Evolutionary conservation across 2,329 filamentous ascomycete species (phyloP), one percentile per base, ranked within the genome.

Genomic region (Nothophoma quercina): DNA sequence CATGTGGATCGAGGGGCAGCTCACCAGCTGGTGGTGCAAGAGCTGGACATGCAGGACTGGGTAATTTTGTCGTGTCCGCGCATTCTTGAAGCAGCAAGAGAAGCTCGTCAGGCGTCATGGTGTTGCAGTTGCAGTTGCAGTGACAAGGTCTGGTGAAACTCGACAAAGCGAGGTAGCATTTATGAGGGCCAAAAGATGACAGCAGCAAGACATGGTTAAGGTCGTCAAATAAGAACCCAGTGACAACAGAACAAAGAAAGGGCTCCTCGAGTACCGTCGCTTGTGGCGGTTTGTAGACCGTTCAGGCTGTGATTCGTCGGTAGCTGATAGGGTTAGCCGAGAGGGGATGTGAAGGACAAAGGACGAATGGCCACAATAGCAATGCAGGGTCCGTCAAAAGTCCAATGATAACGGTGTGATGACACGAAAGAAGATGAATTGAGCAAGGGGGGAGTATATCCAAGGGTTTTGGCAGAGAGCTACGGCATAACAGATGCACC

Each of bases 1-100:
- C 44, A 21, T 58, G 16, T 6, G 51, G 54, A 32, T 58, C 38
- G n/a, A 60, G 25, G 16, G 57, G 45, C 9, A 50, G 29, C n/a
- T 55, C 18, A 30, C 55, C 55, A 3, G 32, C 18, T 25, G 55
- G 57, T 7, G 54, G 51, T n/a, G 34, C 16, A n/a, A 55, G 30
- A 23, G 41, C 54, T 18, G 57, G 57, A 35, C 57, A 60, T 21
- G 36, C 41, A 2, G 32, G 35, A 15, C 46, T 35, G 7, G 30
- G 1, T 2, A 10, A 33, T 1, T n/a, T 18, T 2, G 34, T 39
- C n/a, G 21, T 22, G 12, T 21, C 7, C 2, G 46, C 25, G 30
- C 45, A 41, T 10, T 48, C 22, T 12, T 22, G 16, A 5, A 50
- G 30, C 12, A 50, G n/a, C 3, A 30, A 7, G 9, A 36, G 15